A percentile compares a stretch with the other conserved stretches of the same genome.
Evolutionary conservation across 768 basidiomycete species (phyloP).

Genomic region (Bullera alba): DNA sequence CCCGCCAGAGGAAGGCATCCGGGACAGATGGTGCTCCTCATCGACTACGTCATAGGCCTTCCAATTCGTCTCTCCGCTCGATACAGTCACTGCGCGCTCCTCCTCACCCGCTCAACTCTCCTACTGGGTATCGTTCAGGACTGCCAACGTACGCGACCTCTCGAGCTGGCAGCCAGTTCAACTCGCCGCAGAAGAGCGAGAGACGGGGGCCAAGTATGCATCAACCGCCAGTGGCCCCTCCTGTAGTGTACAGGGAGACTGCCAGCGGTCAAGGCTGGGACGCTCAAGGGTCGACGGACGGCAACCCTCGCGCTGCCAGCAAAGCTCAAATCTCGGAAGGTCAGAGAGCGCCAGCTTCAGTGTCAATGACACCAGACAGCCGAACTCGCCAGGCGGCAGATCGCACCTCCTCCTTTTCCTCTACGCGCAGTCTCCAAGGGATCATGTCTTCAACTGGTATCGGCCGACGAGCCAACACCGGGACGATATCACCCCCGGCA

Average conservation of each 20-base stretch:
- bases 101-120: conserved; percentile 40
- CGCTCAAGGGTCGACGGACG: conserved; percentile 10
- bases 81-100: conserved; percentile 39
- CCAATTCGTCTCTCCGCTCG: conserved; percentile 36
- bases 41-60: conserved; percentile 26
- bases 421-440: neutral
- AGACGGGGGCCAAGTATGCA: conserved; percentile 26
- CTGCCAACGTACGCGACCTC: conserved; percentile 10
- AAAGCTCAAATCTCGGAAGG: neutral
- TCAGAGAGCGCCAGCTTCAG: neutral
- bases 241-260: conserved; percentile 23
- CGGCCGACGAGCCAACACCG: no score
- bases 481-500: no score
- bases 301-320: neutral
- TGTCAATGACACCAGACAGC: neutral
- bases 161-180: conserved; percentile 17
- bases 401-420: conserved; percentile 1
- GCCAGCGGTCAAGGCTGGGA: conserved; percentile 29
- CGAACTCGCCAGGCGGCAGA: neutral
- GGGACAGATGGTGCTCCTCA: neutral
- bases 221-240: conserved; percentile 33
- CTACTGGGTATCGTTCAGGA: conserved; percentile 24
- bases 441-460: neutral
- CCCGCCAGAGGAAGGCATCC: conserved; percentile 16
- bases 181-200: conserved; percentile 19